These are phyloP conservation scores for Vitis hybrid DNA, from an alignment of 177 flowering plant genomes.

Conservation along the genomic window DNA sequence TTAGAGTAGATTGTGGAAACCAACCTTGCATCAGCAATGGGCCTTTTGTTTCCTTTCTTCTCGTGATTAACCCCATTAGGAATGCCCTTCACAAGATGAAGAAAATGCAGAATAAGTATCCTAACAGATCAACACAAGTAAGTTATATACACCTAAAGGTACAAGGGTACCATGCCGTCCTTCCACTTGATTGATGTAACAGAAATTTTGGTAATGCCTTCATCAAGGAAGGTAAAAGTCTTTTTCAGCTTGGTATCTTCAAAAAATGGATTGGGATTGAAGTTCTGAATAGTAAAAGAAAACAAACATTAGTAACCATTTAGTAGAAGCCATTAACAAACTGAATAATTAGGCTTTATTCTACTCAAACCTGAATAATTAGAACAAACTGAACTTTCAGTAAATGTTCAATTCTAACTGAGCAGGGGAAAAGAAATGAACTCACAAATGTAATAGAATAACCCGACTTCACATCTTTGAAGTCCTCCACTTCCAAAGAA, in stretches of 20 bases:
- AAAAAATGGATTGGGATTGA: slow-evolving; percentile 83
- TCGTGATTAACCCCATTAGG: slow-evolving; percentile 65
- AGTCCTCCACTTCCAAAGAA: slow-evolving; percentile 92
- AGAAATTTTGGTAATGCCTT: slow-evolving; percentile 68
- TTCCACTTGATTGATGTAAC: slow-evolving; percentile 92
- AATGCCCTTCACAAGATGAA: slow-evolving; percentile 50
- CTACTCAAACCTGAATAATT: neutral
- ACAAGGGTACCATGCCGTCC: slow-evolving; percentile 74
- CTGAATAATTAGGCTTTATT: neutral
- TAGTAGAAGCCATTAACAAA: neutral
- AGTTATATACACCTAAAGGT: neutral
- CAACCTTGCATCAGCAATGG: slow-evolving; percentile 69
- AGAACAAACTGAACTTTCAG: neutral
- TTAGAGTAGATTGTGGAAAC: neutral
- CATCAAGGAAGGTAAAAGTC: slow-evolving; percentile 77
- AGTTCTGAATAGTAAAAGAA: slow-evolving; percentile 46
- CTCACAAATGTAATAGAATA: slow-evolving; percentile 95
- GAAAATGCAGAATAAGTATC: slow-evolving; percentile 2
- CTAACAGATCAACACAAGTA: neutral
- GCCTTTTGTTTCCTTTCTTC: slow-evolving; percentile 82
- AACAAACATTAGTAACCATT: slow-evolving; percentile 1
- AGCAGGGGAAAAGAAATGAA: neutral
- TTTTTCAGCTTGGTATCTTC: slow-evolving; percentile 84
- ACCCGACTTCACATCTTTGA: slow-evolving; percentile 87
- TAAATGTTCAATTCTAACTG: neutral